Conservation (phyloP, 257 asterid species). For the Primulina tabacum region DNA sequence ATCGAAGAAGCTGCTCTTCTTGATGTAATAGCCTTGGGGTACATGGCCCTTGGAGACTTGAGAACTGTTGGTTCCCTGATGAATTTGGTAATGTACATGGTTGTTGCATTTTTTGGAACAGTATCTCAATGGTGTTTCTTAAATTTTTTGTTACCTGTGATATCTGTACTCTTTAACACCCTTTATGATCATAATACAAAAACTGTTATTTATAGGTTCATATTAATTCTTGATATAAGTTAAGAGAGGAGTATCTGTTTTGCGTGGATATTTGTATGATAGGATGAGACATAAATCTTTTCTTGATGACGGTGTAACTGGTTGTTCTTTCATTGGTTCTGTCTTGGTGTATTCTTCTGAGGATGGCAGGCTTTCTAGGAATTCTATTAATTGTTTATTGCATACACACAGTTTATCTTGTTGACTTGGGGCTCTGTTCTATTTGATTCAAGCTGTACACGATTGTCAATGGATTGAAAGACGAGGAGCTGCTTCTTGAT, state of each 20-base stretch:
- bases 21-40: conserved; percentile 79
- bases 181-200: background rate
- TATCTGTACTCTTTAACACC: background rate
- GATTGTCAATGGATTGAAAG: conserved; percentile 55
- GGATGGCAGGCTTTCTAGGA: conserved; percentile 17
- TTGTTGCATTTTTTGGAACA: conserved; percentile 20
- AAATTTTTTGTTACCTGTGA: background rate
- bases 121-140: too few relatives aligned
- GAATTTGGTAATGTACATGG: conserved; percentile 58
- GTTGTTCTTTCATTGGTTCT: conserved; percentile 2
- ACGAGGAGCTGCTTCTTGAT: conserved; percentile 71
- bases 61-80: conserved; percentile 48
- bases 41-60: conserved; percentile 69
- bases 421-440: conserved; percentile 16
- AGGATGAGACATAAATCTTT: background rate
- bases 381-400: conserved; percentile 1
- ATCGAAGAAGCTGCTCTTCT: conserved; percentile 87
- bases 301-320: background rate
- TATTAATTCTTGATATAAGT: background rate
- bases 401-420: conserved; percentile 12
- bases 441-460: conserved; percentile 53
- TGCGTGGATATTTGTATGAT: conserved; percentile 1
- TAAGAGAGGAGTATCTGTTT: background rate
- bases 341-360: background rate
- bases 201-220: conserved; percentile 1